Evolutionary conservation across 495 filamentous ascomycete genomes (phyloP).

Genomic region (Neurospora sp.): DNA sequence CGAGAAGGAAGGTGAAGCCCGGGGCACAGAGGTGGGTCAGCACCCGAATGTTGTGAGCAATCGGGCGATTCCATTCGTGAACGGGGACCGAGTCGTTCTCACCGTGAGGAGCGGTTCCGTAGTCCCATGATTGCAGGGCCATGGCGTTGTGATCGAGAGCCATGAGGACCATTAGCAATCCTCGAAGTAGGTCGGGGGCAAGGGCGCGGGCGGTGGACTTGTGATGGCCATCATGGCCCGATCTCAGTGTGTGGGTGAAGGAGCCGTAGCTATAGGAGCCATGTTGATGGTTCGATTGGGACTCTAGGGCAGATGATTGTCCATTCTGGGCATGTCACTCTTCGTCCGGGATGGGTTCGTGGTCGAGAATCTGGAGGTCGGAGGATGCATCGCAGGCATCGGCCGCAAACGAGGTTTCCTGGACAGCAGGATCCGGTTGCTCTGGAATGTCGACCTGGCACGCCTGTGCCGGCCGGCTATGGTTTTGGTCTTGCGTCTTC

Average conservation of each 20-base stretch:
- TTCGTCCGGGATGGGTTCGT: conserved; percentile 1
- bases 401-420: conserved; percentile 12
- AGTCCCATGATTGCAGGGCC: conserved; percentile 18
- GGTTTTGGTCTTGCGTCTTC: background rate
- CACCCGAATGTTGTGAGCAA: conserved; percentile 16
- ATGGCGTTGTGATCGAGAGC: conserved; percentile 23
- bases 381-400: conserved; percentile 1
- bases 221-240: background rate
- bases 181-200: conserved; percentile 25
- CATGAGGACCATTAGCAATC: conserved; percentile 23
- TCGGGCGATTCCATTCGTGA: conserved; percentile 18
- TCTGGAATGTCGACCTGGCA: background rate
- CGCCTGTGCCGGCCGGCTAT: background rate
- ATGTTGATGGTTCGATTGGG: background rate
- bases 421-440: conserved; percentile 9
- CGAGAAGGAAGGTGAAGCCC: conserved; percentile 27
- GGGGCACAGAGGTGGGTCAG: conserved; percentile 27
- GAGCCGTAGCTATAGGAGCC: conserved; percentile 1
- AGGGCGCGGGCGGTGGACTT: conserved; percentile 16
- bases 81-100: conserved; percentile 18
- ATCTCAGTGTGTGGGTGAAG: background rate
- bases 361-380: conserved; percentile 4
- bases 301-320: background rate
- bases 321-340: background rate
- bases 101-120: conserved; percentile 17